phyloP scores from a whole-genome alignment of 768 basidiomycete genomes.

The Suillus tomentosus region DNA sequence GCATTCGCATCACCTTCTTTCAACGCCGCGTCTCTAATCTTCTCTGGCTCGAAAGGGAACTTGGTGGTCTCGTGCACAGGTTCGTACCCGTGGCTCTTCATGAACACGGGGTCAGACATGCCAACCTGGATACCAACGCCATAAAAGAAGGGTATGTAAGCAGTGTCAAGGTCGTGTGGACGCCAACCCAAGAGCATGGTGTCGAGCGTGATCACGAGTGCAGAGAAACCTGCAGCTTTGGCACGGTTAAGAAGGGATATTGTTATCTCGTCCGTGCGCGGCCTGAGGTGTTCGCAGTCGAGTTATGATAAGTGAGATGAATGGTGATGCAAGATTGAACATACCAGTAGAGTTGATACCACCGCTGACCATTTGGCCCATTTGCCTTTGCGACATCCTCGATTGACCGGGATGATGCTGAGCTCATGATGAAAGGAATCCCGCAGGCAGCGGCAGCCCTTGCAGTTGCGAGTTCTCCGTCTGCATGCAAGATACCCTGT shows the following conservation, averaged over 20 bases:
- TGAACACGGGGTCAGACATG: constrained; percentile 76
- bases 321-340: constrained; percentile 13
- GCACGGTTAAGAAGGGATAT: constrained; percentile 67
- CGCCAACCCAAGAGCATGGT: constrained; percentile 76
- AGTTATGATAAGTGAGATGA: neutral
- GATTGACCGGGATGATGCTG: constrained; percentile 70
- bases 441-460: constrained; percentile 62
- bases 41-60: constrained; percentile 63
- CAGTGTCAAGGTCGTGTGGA: constrained; percentile 66
- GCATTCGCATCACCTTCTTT: constrained; percentile 50
- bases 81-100: constrained; percentile 54
- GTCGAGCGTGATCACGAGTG: constrained; percentile 80
- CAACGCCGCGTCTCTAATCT: constrained; percentile 41
- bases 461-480: constrained; percentile 72
- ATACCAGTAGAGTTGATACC: constrained; percentile 85
- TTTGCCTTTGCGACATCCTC: constrained; percentile 79
- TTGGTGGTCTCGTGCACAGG: constrained; percentile 39
- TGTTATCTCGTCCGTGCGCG: constrained; percentile 57
- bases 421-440: constrained; percentile 75
- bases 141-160: constrained; percentile 67
- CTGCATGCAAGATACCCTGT: constrained; percentile 70
- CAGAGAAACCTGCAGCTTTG: constrained; percentile 64
- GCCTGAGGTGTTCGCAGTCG: constrained; percentile 44
- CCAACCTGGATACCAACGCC: constrained; percentile 70
- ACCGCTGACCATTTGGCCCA: constrained; percentile 59